Evolutionary conservation across 2,329 filamentous ascomycete genomes (phyloP).

Genomic region (Exserohilum turcica): DNA sequence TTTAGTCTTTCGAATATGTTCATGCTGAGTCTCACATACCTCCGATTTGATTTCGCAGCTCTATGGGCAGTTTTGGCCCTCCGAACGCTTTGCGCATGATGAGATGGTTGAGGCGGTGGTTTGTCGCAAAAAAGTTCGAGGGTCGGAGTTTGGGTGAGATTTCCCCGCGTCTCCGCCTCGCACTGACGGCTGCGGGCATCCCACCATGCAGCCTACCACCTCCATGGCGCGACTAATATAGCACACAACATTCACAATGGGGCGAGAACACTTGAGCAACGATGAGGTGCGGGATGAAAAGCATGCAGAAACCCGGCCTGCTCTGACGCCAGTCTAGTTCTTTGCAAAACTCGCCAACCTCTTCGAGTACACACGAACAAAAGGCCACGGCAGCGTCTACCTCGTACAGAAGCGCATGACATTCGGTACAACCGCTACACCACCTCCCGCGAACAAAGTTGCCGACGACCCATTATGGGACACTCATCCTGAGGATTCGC

Average conservation of each 20-base stretch:
- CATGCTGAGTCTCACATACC: slow-evolving; percentile 16
- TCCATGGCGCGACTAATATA: slow-evolving; percentile 29
- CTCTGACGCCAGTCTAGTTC: slow-evolving; percentile 61
- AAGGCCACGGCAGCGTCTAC: slow-evolving; percentile 74
- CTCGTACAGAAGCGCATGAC: slow-evolving; percentile 74
- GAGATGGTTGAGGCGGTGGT: slow-evolving; percentile 17
- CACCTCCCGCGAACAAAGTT: slow-evolving; percentile 45
- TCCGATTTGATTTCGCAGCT: slow-evolving; percentile 52
- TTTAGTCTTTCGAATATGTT: slow-evolving; percentile 5
- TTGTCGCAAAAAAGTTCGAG: slow-evolving; percentile 39
- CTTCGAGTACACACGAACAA: slow-evolving; percentile 68
- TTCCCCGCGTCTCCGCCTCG: slow-evolving; percentile 30
- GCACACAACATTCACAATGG: slow-evolving; percentile 47
- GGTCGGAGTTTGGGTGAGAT: slow-evolving; percentile 32
- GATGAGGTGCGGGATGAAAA: slow-evolving; percentile 60
- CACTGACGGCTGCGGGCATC: slow-evolving; percentile 22
- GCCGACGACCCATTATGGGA: slow-evolving; percentile 64
- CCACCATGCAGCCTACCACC: slow-evolving; percentile 24
- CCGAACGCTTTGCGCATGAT: slow-evolving; percentile 47
- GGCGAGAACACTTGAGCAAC: slow-evolving; percentile 61
- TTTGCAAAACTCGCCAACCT: slow-evolving; percentile 71
- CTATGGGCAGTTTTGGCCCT: slow-evolving; percentile 54
- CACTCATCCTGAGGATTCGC: slow-evolving; percentile 61
- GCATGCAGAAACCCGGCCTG: not conserved
- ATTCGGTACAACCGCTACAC: slow-evolving; percentile 50